These are phyloP conservation scores for Pseudomicrostroma phylloplanum DNA, from an alignment of 1,284 basidiomycete genomes.

Conservation along the genomic window DNA sequence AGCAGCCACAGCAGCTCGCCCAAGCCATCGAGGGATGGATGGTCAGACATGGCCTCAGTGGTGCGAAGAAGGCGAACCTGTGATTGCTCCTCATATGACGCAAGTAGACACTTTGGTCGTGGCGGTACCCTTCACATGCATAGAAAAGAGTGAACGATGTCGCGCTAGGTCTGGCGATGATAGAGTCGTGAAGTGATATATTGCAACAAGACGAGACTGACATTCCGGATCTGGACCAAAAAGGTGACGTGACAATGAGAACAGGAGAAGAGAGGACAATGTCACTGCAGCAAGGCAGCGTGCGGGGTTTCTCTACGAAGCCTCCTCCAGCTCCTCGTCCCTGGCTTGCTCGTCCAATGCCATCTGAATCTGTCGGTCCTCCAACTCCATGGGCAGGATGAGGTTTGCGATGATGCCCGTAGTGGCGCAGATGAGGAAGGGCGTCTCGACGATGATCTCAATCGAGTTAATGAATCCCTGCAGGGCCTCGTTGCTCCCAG, in stretches of 20 bases:
- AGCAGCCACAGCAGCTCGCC: background rate
- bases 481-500: slow-evolving; percentile 56
- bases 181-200: no score
- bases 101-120: no score
- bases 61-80: background rate
- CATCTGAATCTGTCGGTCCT: slow-evolving; percentile 18
- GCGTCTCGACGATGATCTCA: slow-evolving; percentile 60
- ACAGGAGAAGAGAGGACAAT: no score
- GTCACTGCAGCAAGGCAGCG: no score
- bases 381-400: slow-evolving; percentile 33
- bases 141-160: no score
- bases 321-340: background rate
- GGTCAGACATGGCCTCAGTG: background rate
- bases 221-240: no score
- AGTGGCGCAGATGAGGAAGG: slow-evolving; percentile 64
- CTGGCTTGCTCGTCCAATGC: background rate
- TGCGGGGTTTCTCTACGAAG: no score
- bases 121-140: no score
- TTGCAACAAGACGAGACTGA: no score
- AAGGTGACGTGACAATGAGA: no score
- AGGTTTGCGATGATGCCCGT: slow-evolving; percentile 42
- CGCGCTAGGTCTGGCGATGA: no score
- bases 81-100: no score
- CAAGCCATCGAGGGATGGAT: background rate
- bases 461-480: slow-evolving; percentile 70